Evolutionary conservation across 139 green algal genomes (phyloP), one percentile per base, ranked within the genome.

Genomic region (Nannochloris sp.): DNA sequence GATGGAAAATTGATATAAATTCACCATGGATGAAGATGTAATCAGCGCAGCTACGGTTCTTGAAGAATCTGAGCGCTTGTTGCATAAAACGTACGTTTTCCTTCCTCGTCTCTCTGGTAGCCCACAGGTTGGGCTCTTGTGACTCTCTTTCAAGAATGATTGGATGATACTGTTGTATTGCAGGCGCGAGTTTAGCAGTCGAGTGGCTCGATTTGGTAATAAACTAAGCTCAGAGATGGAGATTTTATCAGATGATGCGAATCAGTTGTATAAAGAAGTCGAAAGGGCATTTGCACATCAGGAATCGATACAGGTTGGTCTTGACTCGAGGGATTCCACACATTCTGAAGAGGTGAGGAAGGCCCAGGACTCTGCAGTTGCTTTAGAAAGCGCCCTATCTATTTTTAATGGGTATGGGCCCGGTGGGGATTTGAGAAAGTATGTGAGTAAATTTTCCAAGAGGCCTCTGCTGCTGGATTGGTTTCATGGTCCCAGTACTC

Each of bases 341-440:
- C 8, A 1, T 40, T 40, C 33, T 1, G 33, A 40, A 40, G 33
- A 40, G 8, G 5, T 40, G 33, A 40, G 33, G 11, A 40, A 40
- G 33, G 1, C 33, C 33, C 33, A 40, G 33, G 33, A 40, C 11
- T 40, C 33, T 40, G 29, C 55, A n/a, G 31, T 73, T 31, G 58
- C 72, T 43, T 62, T 90, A 45, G 59, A 77, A 56, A 59, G 36
- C 17, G 78, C 84, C 6, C 49, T 67, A 12, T 57, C 53, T 14
- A 62, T 82, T 8, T 37, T 91, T 37, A 49, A 72, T 6, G 84
- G 84, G 12, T 64, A 82, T 14, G 84, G 84, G 2, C 77, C 82
- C 11, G 84, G 82, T 2, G 84, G 84, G 14, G 84, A 91, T 69
- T 70, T 91, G 71, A 73, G 82, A 56, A 86, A 85, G 66, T 77